phyloP scores from a whole-genome alignment of 441 rosid genomes.

The Populus hybrid region DNA sequence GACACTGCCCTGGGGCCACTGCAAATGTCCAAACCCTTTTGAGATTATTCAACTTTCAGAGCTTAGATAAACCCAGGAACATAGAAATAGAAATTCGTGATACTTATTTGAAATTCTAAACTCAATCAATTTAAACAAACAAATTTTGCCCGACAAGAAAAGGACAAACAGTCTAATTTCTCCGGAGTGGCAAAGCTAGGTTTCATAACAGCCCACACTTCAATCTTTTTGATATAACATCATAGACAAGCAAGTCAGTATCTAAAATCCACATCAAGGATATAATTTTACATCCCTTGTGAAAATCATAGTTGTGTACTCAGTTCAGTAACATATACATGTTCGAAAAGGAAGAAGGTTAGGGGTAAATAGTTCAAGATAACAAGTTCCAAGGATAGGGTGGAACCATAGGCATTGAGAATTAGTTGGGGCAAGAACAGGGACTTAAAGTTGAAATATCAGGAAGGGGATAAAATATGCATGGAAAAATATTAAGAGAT shows the following conservation, averaged over 20 bases:
- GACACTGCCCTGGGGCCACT: slow-evolving; percentile 86
- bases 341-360: neutral
- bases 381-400: neutral
- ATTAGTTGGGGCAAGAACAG: neutral
- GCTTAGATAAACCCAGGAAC: neutral
- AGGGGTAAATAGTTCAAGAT: slow-evolving; percentile 1
- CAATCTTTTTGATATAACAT: neutral
- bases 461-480: neutral
- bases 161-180: neutral
- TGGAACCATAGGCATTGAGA: neutral
- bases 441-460: neutral
- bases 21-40: slow-evolving; percentile 32
- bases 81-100: neutral
- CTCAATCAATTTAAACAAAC: neutral
- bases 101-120: neutral
- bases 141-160: neutral
- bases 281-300: neutral
- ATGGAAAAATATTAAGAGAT: neutral
- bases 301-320: neutral
- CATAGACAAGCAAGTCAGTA: neutral
- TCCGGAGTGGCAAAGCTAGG: neutral
- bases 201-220: neutral
- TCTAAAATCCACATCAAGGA: neutral
- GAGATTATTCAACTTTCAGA: slow-evolving; percentile 1
- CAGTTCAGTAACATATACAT: neutral